Conservation (phyloP, 1,139 yeast genomes). For the Geotrichum siamense region DNA sequence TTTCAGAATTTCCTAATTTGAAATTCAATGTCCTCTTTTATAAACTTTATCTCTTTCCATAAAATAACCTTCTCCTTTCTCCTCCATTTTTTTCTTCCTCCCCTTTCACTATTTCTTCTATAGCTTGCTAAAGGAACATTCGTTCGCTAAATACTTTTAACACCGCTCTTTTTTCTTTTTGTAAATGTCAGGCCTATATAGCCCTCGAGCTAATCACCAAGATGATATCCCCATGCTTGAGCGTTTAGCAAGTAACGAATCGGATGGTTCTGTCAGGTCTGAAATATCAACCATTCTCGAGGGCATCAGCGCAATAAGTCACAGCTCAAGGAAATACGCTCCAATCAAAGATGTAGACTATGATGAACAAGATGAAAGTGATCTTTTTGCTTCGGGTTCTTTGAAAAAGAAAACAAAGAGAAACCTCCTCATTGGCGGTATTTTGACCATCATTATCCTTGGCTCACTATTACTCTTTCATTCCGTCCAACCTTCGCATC, state of each 20-base stretch:
- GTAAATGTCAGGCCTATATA: no score
- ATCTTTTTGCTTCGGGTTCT: not conserved
- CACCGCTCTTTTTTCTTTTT: no score
- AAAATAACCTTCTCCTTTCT: no score
- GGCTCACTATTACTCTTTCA: constrained; percentile 4
- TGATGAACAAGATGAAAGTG: constrained; percentile 3
- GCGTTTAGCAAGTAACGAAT: constrained; percentile 2
- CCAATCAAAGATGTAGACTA: constrained; percentile 2
- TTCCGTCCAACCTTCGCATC: not conserved
- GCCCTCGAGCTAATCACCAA: no score
- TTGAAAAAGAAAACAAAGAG: constrained; percentile 2
- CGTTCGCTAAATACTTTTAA: no score
- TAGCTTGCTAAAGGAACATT: no score
- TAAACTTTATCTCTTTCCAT: no score
- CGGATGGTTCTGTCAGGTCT: constrained; percentile 11
- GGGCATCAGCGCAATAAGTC: constrained; percentile 9
- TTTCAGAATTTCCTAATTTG: no score
- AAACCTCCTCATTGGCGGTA: not conserved
- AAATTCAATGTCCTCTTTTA: no score
- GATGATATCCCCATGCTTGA: no score
- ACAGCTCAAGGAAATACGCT: not conserved
- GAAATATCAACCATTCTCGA: constrained; percentile 16
- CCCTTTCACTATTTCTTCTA: no score
- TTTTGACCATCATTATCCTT: constrained; percentile 1
- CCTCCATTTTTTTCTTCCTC: no score